Conservation (phyloP, 306 rosid genomes). For the Quercus alba region DNA sequence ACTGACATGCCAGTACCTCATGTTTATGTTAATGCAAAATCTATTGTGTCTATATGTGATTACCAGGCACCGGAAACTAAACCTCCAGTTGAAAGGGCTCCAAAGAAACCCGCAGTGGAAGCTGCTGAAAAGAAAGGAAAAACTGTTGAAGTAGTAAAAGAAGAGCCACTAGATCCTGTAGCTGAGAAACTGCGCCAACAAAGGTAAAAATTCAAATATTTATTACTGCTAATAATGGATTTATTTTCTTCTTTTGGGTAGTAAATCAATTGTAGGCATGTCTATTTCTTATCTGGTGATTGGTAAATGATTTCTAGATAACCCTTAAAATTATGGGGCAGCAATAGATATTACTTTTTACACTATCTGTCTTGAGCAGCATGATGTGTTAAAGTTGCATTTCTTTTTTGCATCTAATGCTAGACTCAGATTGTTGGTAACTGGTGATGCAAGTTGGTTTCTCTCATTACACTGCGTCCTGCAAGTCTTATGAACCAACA, state of each 20-base stretch:
- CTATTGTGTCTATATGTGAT: background rate
- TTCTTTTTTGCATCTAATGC: too few relatives aligned
- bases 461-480: too few relatives aligned
- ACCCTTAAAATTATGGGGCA: too few relatives aligned
- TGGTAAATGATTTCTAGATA: too few relatives aligned
- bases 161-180: conserved; percentile 74
- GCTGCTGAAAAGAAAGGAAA: conserved; percentile 67
- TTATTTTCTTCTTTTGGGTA: background rate
- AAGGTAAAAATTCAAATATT: conserved; percentile 41
- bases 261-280: background rate
- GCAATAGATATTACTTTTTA: too few relatives aligned
- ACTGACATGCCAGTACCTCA: background rate
- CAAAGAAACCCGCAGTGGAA: conserved; percentile 55
- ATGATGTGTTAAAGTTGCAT: too few relatives aligned
- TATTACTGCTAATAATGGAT: background rate
- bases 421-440: too few relatives aligned
- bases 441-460: too few relatives aligned
- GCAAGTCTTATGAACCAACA: too few relatives aligned
- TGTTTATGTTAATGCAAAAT: background rate
- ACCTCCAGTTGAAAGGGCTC: conserved; percentile 50
- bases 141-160: conserved; percentile 36
- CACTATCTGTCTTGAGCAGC: too few relatives aligned
- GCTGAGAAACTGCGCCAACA: conserved; percentile 95
- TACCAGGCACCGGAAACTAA: conserved; percentile 64
- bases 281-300: background rate